phyloP scores from a whole-genome alignment of 2,329 filamentous ascomycete species.

The Lecanosticta acicola region DNA sequence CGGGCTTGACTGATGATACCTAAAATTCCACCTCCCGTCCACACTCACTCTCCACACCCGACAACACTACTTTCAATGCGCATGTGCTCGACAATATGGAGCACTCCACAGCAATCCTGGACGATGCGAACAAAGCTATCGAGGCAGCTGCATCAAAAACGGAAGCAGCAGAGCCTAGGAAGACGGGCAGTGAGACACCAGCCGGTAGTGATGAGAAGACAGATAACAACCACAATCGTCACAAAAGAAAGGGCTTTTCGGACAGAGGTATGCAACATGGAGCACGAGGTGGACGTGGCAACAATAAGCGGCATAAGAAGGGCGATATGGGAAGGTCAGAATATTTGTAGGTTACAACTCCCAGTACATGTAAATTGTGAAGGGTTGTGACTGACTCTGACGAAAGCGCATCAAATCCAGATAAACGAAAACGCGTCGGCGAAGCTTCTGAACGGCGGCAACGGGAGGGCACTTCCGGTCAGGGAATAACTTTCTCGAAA shows the following conservation, averaged over 20 bases:
- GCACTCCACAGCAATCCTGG: slow-evolving; percentile 30
- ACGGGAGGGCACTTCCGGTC: slow-evolving; percentile 39
- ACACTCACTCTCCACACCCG: too few species aligned
- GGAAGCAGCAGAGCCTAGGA: slow-evolving; percentile 2
- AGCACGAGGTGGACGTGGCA: slow-evolving; percentile 22
- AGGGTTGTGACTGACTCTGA: slow-evolving; percentile 32
- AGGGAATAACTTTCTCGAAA: slow-evolving; percentile 51
- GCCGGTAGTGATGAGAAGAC: slow-evolving; percentile 7
- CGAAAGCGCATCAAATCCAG: slow-evolving; percentile 41
- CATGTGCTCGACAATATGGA: slow-evolving; percentile 24
- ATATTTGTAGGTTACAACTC: slow-evolving; percentile 51
- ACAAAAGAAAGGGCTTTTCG: slow-evolving; percentile 28
- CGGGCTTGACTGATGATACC: too few species aligned
- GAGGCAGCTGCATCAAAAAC: slow-evolving; percentile 17
- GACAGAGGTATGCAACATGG: slow-evolving; percentile 23
- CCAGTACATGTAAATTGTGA: neutral
- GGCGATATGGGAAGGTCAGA: slow-evolving; percentile 62
- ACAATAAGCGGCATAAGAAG: slow-evolving; percentile 48
- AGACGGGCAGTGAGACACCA: slow-evolving; percentile 2
- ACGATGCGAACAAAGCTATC: slow-evolving; percentile 24
- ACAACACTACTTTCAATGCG: slow-evolving; percentile 11
- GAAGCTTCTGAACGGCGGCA: slow-evolving; percentile 41
- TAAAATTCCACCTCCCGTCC: too few species aligned
- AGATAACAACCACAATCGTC: slow-evolving; percentile 13
- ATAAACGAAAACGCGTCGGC: slow-evolving; percentile 42